Evolutionary conservation across 139 green algal species (phyloP).

Genomic region (Chlorella sp.): DNA sequence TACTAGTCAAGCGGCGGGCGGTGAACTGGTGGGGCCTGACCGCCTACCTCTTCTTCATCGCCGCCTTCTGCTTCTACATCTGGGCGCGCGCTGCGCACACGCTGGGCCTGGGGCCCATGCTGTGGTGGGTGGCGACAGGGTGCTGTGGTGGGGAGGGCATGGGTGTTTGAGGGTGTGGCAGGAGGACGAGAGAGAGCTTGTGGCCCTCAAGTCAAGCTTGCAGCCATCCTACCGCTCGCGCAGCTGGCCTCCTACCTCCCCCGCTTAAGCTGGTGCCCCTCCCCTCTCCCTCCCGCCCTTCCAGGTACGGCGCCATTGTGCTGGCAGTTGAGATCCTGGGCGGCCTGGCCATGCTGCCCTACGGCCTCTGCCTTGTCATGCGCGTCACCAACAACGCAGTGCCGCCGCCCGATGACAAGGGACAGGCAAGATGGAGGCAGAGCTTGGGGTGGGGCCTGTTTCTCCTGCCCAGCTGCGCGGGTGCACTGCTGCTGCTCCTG

Average conservation of each 20-base stretch:
- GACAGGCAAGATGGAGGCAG: neutral
- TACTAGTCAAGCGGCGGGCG: constrained; percentile 30
- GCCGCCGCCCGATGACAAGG: constrained; percentile 36
- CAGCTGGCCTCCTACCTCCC: no score
- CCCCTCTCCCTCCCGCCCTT: neutral
- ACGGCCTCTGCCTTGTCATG: constrained; percentile 54
- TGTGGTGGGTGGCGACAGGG: constrained; percentile 54
- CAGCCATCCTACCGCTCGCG: no score
- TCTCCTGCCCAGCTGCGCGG: no score
- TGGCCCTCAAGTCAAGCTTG: no score
- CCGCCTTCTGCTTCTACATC: constrained; percentile 63
- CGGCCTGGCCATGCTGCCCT: constrained; percentile 62
- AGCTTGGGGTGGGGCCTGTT: no score
- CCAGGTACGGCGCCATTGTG: constrained; percentile 57
- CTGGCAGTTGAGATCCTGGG: constrained; percentile 64
- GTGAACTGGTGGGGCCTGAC: constrained; percentile 57
- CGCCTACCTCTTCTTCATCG: constrained; percentile 51
- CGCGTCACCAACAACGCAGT: constrained; percentile 35
- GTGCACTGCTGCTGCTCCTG: no score
- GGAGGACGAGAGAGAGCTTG: no score
- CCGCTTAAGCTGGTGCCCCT: no score
- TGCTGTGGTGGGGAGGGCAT: no score
- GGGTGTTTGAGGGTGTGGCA: no score
- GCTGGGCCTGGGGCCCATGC: constrained; percentile 57
- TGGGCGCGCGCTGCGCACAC: constrained; percentile 60